Percentiles rank a stretch among this genome's conserved stretches.
Conservation (phyloP, 148 eudicot genomes). For the Rhododendron williamsianum region DNA sequence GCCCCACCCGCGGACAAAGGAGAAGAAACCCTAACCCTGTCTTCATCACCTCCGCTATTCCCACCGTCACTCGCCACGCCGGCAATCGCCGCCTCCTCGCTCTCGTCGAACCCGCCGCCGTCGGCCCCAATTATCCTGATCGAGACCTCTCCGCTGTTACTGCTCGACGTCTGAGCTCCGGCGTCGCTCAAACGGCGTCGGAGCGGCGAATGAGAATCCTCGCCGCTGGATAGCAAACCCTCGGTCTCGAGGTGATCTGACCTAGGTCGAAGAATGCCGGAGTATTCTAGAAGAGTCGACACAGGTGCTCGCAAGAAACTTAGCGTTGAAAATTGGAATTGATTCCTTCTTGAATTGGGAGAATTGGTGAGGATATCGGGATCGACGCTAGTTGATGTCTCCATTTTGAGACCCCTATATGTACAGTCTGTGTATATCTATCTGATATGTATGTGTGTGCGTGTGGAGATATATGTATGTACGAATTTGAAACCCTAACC, state of each 20-base stretch:
- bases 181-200: conserved; percentile 1
- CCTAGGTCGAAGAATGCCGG: conserved; percentile 24
- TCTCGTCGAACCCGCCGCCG: not conserved
- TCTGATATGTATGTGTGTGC: not conserved
- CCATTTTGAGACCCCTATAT: conserved; percentile 8
- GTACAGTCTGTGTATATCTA: not conserved
- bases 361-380: not conserved
- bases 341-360: conserved; percentile 3
- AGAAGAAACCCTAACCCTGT: conserved; percentile 3
- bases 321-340: conserved; percentile 23
- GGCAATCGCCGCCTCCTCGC: conserved; percentile 6
- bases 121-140: conserved; percentile 39
- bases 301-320: conserved; percentile 35
- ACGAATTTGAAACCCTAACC: not conserved
- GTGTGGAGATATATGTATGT: not conserved
- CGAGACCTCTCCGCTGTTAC: conserved; percentile 31
- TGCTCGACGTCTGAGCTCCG: not conserved
- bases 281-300: conserved; percentile 33
- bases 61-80: conserved; percentile 3
- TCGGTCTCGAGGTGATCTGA: conserved; percentile 21
- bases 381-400: not conserved
- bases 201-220: not conserved
- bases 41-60: conserved; percentile 15
- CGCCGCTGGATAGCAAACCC: not conserved
- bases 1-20: not conserved